phyloP scores from a whole-genome alignment of 169 alveolate species.

The Eimeria brunetti region DNA sequence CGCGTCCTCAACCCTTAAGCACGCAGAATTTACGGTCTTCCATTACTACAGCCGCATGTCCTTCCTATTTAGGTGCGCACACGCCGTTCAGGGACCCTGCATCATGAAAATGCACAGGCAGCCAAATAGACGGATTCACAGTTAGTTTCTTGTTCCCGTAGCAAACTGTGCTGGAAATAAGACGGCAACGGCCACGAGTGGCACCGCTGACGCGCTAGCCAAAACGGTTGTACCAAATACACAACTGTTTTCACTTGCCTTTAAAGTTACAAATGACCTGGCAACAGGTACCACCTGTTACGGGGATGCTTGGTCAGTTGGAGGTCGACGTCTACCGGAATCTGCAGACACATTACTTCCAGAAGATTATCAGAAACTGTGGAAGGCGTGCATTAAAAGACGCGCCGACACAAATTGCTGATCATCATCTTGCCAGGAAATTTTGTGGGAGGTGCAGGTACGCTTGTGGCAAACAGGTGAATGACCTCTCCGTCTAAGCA shows the following conservation, averaged over 20 bases:
- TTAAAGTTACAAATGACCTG: background rate
- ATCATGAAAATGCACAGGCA: background rate
- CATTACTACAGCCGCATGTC: background rate
- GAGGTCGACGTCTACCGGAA: background rate
- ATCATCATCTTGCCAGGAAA: background rate
- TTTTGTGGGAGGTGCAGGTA: background rate
- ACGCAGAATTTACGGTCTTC: background rate
- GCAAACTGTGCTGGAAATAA: background rate
- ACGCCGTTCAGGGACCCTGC: background rate
- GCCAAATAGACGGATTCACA: background rate
- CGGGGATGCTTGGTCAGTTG: background rate
- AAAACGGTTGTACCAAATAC: background rate
- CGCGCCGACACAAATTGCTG: background rate
- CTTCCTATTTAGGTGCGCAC: background rate
- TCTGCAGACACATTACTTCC: background rate
- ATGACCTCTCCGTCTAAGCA: background rate
- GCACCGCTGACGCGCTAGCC: background rate
- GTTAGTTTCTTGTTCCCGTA: background rate
- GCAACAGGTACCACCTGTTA: background rate
- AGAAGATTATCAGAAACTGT: background rate
- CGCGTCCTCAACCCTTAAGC: background rate
- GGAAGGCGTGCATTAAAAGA: background rate
- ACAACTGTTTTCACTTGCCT: background rate
- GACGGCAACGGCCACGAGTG: background rate
- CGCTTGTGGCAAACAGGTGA: background rate